Base-by-base conservation (phyloP, 2,329 filamentous ascomycete genomes). In the Microdochium paspali region DNA sequence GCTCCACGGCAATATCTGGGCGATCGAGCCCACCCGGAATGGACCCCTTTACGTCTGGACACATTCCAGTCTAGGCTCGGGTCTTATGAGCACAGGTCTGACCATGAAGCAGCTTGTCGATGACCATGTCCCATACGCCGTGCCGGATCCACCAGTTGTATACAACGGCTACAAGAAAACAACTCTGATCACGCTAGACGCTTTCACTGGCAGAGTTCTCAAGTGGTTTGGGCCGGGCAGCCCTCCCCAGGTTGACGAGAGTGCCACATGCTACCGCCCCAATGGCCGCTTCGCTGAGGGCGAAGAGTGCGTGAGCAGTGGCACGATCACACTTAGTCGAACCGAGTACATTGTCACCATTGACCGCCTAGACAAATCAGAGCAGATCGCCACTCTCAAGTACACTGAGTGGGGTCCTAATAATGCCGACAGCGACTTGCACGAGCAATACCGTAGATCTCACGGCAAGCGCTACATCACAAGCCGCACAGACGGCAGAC, bases 351-450 rank as follows among this genome's bases (percentile, higher is more conserved):
- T 80, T 5, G 84, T 98, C 50, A 82, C 78, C 48, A 94, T 98
- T 42, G 85, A 90, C 54, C 84, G 87, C 50, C 79, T 76, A 42
- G 79, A 85, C 55, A 83, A 80, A 3, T 84, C 85, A 1, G 79
- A 84, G 50, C 79, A 81, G 7, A 85, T 98, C 52, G 95, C 90
- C 58, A 95, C 88, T 0, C 79, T 98, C 55, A 90, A 82, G 54
- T 98, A 94, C 61, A 86, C 89, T 10, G 93, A 98, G 64, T 98
- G 93, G 93, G 84, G 82, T 1, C 87, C 90, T 13, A 98, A 98
- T 65, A 94, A 85, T 50, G 87, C 84, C 51, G 91, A 98, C 64
- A 80, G 80, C 53, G 93, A 98, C 61, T 79, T 98, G 6, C 83
- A 89, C 57, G 79, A 79, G 45, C 89, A 97, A 60, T 93, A 97